These are phyloP conservation scores for Quercus lobata DNA, from an alignment of 331 rosid genomes.

Conservation along the genomic window DNA sequence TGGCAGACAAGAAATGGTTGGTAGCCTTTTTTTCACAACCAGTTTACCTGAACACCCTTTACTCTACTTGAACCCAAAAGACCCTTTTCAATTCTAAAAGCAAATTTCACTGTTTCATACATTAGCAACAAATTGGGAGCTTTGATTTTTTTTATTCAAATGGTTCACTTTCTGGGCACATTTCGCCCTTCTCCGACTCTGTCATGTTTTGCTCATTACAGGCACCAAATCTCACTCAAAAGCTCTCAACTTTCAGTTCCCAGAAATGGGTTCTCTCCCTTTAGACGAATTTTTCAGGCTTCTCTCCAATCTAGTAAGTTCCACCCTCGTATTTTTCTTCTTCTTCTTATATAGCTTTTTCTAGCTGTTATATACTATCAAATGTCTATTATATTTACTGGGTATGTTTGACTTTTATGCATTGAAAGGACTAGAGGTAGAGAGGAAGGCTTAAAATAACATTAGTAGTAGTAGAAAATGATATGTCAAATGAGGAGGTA, in stretches of 20 bases:
- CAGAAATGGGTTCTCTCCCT: constrained; percentile 27
- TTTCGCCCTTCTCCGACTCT: constrained; percentile 60
- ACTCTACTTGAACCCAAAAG: background rate
- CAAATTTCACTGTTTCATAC: background rate
- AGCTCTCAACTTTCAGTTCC: constrained; percentile 34
- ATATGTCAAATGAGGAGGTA: too few relatives aligned
- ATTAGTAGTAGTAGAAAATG: too few relatives aligned
- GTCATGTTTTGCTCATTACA: constrained; percentile 21
- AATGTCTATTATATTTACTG: background rate
- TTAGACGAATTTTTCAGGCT: constrained; percentile 32
- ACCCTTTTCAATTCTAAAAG: background rate
- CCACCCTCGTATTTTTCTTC: background rate
- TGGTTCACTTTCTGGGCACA: constrained; percentile 46
- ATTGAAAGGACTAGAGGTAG: background rate
- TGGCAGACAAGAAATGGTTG: background rate
- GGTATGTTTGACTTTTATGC: background rate
- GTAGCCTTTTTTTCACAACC: background rate
- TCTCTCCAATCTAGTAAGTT: constrained; percentile 53
- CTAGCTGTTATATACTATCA: background rate
- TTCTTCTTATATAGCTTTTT: background rate
- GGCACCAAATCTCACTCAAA: constrained; percentile 29
- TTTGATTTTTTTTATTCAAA: background rate
- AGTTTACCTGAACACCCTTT: background rate
- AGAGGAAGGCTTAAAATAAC: too few relatives aligned
- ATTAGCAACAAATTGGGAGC: background rate